Evolutionary conservation across 2,329 filamentous ascomycete species (phyloP).

Genomic region (Aspergillus eucalypticola): DNA sequence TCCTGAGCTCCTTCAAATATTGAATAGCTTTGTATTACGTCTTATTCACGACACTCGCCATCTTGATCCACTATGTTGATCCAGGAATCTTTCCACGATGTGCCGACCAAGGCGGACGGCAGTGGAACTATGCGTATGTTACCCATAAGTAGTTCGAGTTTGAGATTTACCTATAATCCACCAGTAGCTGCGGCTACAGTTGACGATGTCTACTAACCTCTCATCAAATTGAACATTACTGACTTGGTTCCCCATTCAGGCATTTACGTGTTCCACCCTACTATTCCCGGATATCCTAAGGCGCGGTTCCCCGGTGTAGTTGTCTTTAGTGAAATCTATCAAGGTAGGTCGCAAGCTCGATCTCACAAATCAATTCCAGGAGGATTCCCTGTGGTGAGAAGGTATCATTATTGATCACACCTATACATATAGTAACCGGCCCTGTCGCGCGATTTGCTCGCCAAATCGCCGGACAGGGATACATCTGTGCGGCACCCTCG

Average conservation of each 20-base stretch:
- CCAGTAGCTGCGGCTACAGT: too few species aligned
- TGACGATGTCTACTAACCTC: too few species aligned
- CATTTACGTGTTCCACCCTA: conserved; percentile 85
- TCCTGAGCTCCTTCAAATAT: background rate
- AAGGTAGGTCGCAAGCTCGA: conserved; percentile 60
- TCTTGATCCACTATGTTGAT: conserved; percentile 34
- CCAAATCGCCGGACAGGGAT: conserved; percentile 89
- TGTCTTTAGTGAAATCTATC: conserved; percentile 92
- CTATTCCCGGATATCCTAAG: conserved; percentile 79
- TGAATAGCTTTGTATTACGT: too few species aligned
- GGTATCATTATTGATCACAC: background rate
- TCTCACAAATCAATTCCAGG: too few species aligned
- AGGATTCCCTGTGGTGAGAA: too few species aligned
- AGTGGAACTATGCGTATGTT: conserved; percentile 41
- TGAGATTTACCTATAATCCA: too few species aligned
- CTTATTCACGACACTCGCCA: background rate
- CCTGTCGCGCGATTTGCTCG: conserved; percentile 86
- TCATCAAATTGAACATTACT: background rate
- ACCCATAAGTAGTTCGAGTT: background rate
- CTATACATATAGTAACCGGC: conserved; percentile 67
- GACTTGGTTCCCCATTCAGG: conserved; percentile 52
- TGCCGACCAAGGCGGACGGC: conserved; percentile 41
- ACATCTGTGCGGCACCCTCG: conserved; percentile 87
- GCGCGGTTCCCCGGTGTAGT: conserved; percentile 87
- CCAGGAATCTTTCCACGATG: conserved; percentile 39